A percentile compares a stretch with the other conserved stretches of the same genome.
These are phyloP conservation scores for Gynochthodes officinalis DNA, from an alignment of 257 asterid genomes.

Conservation along the genomic window DNA sequence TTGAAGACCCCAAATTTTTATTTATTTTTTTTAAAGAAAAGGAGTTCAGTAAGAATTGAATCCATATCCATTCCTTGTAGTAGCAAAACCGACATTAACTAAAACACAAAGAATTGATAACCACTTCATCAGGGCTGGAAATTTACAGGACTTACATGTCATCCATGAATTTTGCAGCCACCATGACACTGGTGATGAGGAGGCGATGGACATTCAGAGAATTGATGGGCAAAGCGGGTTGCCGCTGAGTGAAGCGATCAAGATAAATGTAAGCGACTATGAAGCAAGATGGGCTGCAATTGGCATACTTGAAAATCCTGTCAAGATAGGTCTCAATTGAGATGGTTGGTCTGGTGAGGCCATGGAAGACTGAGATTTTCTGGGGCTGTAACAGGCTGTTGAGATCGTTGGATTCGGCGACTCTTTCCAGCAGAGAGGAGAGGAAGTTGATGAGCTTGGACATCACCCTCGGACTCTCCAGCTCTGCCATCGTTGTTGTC, in stretches of 20 bases:
- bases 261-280: conserved; percentile 88
- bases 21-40: too few species aligned
- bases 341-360: conserved; percentile 69
- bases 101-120: background rate
- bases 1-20: background rate
- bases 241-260: conserved; percentile 76
- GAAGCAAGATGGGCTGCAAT: conserved; percentile 91
- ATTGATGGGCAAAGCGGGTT: conserved; percentile 65
- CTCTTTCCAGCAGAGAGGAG: conserved; percentile 72
- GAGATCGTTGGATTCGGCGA: conserved; percentile 76
- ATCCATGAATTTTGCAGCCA: conserved; percentile 97
- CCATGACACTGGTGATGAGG: conserved; percentile 92
- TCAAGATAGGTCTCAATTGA: conserved; percentile 70
- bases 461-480: conserved; percentile 58
- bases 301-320: conserved; percentile 85
- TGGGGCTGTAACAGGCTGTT: conserved; percentile 34
- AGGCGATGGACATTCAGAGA: conserved; percentile 82
- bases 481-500: conserved; percentile 54
- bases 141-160: conserved; percentile 53
- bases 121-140: background rate
- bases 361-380: conserved; percentile 78
- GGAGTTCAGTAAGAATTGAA: background rate
- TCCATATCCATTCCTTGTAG: background rate
- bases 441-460: conserved; percentile 65
- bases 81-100: background rate